These are phyloP conservation scores for Colletotrichum tropicale DNA, from an alignment of 2,329 filamentous ascomycete species.

Conservation along the genomic window DNA sequence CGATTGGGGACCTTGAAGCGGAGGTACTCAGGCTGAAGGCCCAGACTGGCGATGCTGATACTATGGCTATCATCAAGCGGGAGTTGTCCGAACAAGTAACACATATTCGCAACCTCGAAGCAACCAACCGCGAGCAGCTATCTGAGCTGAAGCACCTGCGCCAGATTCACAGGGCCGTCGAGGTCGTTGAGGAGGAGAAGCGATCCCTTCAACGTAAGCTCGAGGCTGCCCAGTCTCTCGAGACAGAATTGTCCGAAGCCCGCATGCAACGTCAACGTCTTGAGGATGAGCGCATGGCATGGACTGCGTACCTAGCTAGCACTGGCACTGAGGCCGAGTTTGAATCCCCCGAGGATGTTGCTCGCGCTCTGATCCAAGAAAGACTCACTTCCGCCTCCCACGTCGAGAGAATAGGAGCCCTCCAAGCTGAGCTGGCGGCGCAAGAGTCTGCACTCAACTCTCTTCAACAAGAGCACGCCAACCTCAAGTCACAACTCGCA, in stretches of 20 bases:
- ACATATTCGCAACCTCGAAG: conserved; percentile 87
- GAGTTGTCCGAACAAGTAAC: conserved; percentile 90
- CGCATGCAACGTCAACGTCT: conserved; percentile 83
- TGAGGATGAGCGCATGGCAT: conserved; percentile 86
- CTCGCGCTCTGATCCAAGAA: conserved; percentile 82
- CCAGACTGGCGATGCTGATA: conserved; percentile 85
- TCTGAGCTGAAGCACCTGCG: conserved; percentile 82
- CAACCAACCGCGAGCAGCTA: conserved; percentile 78
- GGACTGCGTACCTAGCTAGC: conserved; percentile 83
- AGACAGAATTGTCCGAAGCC: conserved; percentile 79
- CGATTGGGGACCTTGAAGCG: conserved; percentile 78
- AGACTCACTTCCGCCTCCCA: conserved; percentile 79
- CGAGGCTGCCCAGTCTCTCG: conserved; percentile 73
- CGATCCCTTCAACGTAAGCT: conserved; percentile 78
- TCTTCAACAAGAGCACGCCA: conserved; percentile 72
- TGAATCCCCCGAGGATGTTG: conserved; percentile 86
- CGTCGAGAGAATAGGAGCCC: conserved; percentile 78
- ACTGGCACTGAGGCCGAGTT: conserved; percentile 72
- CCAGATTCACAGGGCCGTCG: conserved; percentile 83
- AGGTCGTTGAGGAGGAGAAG: conserved; percentile 96
- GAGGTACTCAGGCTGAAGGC: conserved; percentile 86
- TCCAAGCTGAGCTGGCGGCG: conserved; percentile 79
- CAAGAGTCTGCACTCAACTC: conserved; percentile 77
- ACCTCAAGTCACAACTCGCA: conserved; percentile 72
- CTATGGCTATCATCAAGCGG: conserved; percentile 81